Base-by-base conservation (phyloP, 2,329 filamentous ascomycete species). In the Xylariaceae sp. region DNA sequence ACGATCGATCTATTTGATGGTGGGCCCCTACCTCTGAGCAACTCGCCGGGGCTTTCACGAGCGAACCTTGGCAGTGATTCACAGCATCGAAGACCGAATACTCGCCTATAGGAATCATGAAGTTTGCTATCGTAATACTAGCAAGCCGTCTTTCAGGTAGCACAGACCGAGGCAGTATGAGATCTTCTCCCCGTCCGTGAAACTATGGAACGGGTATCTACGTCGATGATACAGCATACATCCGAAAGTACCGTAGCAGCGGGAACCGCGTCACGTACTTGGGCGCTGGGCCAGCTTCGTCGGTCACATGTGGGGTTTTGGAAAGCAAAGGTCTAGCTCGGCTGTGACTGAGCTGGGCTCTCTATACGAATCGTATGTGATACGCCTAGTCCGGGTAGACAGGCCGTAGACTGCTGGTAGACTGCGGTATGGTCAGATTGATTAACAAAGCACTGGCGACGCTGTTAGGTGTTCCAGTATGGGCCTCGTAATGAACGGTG, bases 1-100 rank as follows among this genome's bases (percentile, higher is more conserved):
- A n/a, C n/a, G n/a, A n/a, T n/a, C n/a, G n/a, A n/a, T n/a, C n/a
- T n/a, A n/a, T n/a, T n/a, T 16, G 24, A 44, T 21, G 11, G 9
- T 33, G 26, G 14, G 9, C 26, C 17, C 16, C 28, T 6, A 28
- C 3, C 17, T n/a, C 29, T 17, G 28, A 33, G n/a, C 16, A 33
- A 21, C 19, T 33, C 29, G 43, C 43, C 43, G 43, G 28, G 17
- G n/a, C 43, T n/a, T 46, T 23, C 43, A 46, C 43, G 26, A 34
- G 11, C 28, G 24, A 9, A 23, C 21, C 29, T 14, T 34, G 43
- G 16, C 14, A 34, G 11, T 23, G 3, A 5, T 6, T 34, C 28
- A 46, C 43, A 1, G 28, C 28, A 44, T 28, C 23, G 11, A 28
- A 23, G 17, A 17, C 12, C 9, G 17, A 23, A 19, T 16, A 33